Conservation (phyloP, 768 basidiomycete species). For the Megacollybia marginata region DNA sequence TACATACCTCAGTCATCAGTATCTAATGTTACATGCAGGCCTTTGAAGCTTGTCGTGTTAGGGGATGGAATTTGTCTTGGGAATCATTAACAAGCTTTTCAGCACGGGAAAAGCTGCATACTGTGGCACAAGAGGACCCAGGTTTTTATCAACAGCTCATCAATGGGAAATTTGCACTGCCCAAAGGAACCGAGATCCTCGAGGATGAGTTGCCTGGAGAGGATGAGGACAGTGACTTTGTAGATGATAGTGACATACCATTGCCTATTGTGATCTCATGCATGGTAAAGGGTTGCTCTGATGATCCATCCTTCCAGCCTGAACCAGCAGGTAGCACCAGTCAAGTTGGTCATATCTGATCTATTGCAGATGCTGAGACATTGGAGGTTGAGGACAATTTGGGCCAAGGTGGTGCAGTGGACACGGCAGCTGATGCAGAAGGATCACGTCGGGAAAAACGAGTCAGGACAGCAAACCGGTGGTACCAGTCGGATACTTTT, state of each 20-base stretch:
- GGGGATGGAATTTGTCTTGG: conserved; percentile 20
- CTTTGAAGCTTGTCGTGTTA: conserved; percentile 15
- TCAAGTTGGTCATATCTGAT: background rate
- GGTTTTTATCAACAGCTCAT: conserved; percentile 11
- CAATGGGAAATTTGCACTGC: background rate
- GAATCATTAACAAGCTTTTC: conserved; percentile 12
- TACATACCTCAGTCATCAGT: background rate
- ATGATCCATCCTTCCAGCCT: no score
- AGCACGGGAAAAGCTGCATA: conserved; percentile 9
- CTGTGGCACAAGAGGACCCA: conserved; percentile 8
- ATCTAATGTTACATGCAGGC: conserved; percentile 11
- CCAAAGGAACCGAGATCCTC: background rate
- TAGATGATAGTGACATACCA: background rate
- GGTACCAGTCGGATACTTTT: background rate
- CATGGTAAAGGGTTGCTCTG: background rate
- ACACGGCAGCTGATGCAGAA: background rate
- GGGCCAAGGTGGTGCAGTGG: no score
- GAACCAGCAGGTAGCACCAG: background rate
- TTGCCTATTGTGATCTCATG: background rate
- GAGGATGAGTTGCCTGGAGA: background rate
- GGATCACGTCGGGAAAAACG: background rate
- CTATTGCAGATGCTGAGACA: background rate
- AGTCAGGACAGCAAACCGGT: background rate
- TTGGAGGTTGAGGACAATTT: background rate
- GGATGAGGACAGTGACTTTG: background rate